Conservation (phyloP, 176 grass and related monocot genomes). For the Canna indica region DNA sequence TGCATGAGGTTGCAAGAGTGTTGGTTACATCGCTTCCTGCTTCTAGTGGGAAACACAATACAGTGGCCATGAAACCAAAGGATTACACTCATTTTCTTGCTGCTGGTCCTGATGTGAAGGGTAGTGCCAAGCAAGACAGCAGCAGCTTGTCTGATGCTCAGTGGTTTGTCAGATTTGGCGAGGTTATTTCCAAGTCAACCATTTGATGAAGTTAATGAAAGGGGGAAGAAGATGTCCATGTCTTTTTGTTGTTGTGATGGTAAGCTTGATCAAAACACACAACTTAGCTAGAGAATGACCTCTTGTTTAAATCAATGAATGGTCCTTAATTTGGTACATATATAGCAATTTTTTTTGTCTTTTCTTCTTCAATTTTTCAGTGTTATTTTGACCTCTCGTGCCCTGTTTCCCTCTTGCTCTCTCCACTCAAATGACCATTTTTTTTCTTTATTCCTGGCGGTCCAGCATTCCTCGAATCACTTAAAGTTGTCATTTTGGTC, state of each 20-base stretch:
- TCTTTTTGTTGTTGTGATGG: not conserved
- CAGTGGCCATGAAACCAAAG: constrained; percentile 15
- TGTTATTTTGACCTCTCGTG: not conserved
- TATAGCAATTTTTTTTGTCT: not conserved
- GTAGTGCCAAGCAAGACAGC: constrained; percentile 27
- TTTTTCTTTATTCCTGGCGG: too few relatives aligned
- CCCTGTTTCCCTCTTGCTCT: too few relatives aligned
- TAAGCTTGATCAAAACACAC: not conserved
- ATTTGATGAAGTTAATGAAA: constrained; percentile 11
- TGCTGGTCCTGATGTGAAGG: constrained; percentile 26
- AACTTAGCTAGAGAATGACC: not conserved
- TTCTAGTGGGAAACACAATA: constrained; percentile 5
- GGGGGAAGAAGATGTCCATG: not conserved
- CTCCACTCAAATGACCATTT: too few relatives aligned
- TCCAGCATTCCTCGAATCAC: too few relatives aligned
- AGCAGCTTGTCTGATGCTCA: constrained; percentile 78
- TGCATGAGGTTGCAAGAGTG: constrained; percentile 81
- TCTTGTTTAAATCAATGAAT: too few relatives aligned
- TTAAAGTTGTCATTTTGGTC: too few relatives aligned
- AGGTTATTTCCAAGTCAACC: constrained; percentile 93
- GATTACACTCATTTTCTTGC: constrained; percentile 65
- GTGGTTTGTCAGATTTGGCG: constrained; percentile 87
- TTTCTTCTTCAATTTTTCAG: not conserved
- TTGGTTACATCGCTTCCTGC: constrained; percentile 70
- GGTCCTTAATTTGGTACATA: not conserved